phyloP scores from a whole-genome alignment of 208 protist species.

The Leishmania tarentolae region DNA sequence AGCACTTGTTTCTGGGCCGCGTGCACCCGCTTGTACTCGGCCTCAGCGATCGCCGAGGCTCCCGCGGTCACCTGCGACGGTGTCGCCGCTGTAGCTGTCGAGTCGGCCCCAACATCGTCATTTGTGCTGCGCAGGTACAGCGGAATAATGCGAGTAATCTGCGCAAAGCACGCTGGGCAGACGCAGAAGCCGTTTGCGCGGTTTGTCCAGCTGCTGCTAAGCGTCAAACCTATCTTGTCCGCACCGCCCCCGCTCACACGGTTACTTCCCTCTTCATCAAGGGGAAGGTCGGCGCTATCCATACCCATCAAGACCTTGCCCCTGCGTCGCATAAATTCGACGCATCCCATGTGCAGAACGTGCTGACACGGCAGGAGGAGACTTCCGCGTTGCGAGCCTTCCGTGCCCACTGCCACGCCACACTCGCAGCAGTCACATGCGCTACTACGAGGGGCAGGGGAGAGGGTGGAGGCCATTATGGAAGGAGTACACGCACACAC shows the following conservation, averaged over 20 bases:
- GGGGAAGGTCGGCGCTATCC: slow-evolving; percentile 15
- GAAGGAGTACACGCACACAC: neutral
- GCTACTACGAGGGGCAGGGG: neutral
- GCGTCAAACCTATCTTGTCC: neutral
- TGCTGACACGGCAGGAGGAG: slow-evolving; percentile 86
- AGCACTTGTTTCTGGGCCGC: slow-evolving; percentile 56
- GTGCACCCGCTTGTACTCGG: slow-evolving; percentile 31
- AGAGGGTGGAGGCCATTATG: neutral
- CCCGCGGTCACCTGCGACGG: neutral
- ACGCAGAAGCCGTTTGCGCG: slow-evolving; percentile 20
- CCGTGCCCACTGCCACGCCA: slow-evolving; percentile 56
- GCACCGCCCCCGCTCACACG: neutral
- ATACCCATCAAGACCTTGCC: slow-evolving; percentile 28
- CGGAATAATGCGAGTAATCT: slow-evolving; percentile 52
- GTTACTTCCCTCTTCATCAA: slow-evolving; percentile 8
- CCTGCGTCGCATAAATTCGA: slow-evolving; percentile 61
- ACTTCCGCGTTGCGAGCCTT: slow-evolving; percentile 59
- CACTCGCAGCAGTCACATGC: slow-evolving; percentile 79
- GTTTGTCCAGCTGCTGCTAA: slow-evolving; percentile 1
- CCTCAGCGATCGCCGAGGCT: slow-evolving; percentile 13
- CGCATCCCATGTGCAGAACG: slow-evolving; percentile 77
- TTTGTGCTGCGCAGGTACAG: slow-evolving; percentile 42
- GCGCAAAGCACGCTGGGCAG: slow-evolving; percentile 54
- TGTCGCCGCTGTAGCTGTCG: neutral
- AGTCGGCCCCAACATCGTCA: slow-evolving; percentile 1